These are phyloP conservation scores for Lentinula aciculospora DNA, from an alignment of 768 basidiomycete genomes.

Conservation along the genomic window DNA sequence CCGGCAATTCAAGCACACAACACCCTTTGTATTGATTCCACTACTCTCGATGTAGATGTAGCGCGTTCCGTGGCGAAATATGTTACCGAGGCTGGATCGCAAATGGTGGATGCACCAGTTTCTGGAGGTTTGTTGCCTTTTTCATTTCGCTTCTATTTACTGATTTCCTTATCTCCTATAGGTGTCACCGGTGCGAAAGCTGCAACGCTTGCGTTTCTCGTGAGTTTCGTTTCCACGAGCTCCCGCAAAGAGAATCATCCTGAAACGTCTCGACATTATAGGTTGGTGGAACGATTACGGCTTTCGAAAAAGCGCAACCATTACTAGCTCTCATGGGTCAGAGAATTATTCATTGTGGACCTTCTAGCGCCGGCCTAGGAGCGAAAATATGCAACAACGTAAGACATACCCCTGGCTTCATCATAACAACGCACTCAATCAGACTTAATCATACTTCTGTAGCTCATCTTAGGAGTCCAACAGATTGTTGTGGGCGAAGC, in stretches of 20 bases:
- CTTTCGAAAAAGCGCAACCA: constrained; percentile 54
- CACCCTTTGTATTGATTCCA: constrained; percentile 83
- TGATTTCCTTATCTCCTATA: constrained; percentile 18
- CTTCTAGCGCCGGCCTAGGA: constrained; percentile 74
- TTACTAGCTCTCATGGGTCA: constrained; percentile 72
- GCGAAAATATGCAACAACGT: constrained; percentile 93
- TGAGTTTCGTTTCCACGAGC: constrained; percentile 20
- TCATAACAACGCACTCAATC: background rate
- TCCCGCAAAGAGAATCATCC: background rate
- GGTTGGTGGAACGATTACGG: constrained; percentile 55
- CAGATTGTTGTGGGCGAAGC: constrained; percentile 86
- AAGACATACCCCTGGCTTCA: constrained; percentile 14
- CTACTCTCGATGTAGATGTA: constrained; percentile 79
- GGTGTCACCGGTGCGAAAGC: constrained; percentile 85
- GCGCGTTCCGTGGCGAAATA: constrained; percentile 59
- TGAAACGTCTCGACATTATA: background rate
- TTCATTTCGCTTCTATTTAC: constrained; percentile 6
- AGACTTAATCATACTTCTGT: constrained; percentile 12
- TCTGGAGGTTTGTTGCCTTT: constrained; percentile 61
- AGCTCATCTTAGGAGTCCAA: constrained; percentile 68
- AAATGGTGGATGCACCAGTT: constrained; percentile 91
- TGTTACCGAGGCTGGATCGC: constrained; percentile 50
- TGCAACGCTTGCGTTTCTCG: constrained; percentile 86
- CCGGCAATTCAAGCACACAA: constrained; percentile 25
- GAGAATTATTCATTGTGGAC: constrained; percentile 78